Evolutionary conservation across 805 yeast species (phyloP), one percentile per base, ranked within the genome.

Genomic region (Saturnispora sanitii): DNA sequence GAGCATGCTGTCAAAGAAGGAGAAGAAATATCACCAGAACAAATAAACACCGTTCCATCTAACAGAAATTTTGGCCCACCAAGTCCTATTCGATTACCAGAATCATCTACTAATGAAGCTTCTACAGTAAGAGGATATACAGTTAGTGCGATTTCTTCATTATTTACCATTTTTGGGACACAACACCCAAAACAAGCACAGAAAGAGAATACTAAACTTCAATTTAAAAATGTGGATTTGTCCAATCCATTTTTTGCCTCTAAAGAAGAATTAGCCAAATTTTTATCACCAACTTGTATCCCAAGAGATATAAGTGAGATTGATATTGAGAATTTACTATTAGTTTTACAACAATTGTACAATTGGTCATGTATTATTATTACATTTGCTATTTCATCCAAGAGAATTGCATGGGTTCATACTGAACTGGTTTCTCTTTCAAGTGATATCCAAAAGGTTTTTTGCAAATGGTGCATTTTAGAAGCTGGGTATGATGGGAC

Each of bases 321-420:
- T 29, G 18, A 27, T 6, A 17, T 39, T 33, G n/a, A 7, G 8
- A 25, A 39, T 21, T 39, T 39, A 21, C 35, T 33, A 29, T 19
- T 33, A 13, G 37, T 33, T 3, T 17, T 47, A 25, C 35, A 48
- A 26, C 56, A 57, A 20, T 38, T 55, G 4, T 56, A 55, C 41
- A 41, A 44, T 12, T 50, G 50, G 37, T 47, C 52, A 23, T 52
- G 57, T 20, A 26, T 57, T 16, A 27, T 57, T 3, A 35, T 57
- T 19, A 48, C 47, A 11, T 40, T 50, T 30, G 50, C 55, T 13
- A 52, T 55, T 3, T 37, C 54, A 6, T 52, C 58, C 7, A 50
- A 47, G 16, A 35, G 54, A 34, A 49, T 44, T 49, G 56, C 58
- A 8, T 56, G 55, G 59, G 58, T 57, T 4, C 42, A 51, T 35